These are phyloP conservation scores for Asterophora parasitica DNA, from an alignment of 768 basidiomycete genomes.

Conservation along the genomic window DNA sequence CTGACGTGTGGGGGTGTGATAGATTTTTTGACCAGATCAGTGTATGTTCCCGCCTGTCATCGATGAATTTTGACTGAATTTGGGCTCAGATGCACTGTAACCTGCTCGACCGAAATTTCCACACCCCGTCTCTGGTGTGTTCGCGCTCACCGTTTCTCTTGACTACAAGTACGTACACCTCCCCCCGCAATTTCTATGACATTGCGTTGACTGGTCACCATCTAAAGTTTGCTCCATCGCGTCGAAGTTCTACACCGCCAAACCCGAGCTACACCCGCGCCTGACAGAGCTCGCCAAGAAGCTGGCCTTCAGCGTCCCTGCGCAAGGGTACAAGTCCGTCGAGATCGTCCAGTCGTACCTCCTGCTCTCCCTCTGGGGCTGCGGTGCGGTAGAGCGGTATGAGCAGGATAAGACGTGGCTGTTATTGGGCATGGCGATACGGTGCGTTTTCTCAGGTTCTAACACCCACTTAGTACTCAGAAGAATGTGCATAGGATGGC, in stretches of 20 bases:
- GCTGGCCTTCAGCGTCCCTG: constrained; percentile 84
- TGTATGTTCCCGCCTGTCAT: constrained; percentile 34
- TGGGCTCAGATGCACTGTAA: constrained; percentile 64
- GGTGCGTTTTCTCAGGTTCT: constrained; percentile 49
- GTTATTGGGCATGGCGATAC: constrained; percentile 79
- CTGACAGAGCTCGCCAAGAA: constrained; percentile 81
- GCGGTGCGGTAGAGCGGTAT: constrained; percentile 92
- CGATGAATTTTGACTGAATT: constrained; percentile 10
- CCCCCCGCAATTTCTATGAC: not conserved
- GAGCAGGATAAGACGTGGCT: constrained; percentile 97
- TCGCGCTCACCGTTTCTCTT: constrained; percentile 92
- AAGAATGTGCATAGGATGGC: constrained; percentile 66
- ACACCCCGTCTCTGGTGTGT: constrained; percentile 91
- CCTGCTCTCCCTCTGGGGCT: constrained; percentile 83
- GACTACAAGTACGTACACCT: constrained; percentile 69
- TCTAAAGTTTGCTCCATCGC: constrained; percentile 87
- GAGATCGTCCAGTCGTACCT: constrained; percentile 96
- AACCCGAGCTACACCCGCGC: constrained; percentile 76
- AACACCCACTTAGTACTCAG: not conserved
- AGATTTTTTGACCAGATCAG: constrained; percentile 78
- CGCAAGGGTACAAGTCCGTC: constrained; percentile 85
- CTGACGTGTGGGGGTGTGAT: not conserved
- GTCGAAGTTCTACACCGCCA: constrained; percentile 79
- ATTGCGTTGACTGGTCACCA: not conserved
- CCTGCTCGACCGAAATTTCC: constrained; percentile 81